These are phyloP conservation scores for Diaporthe aspalathi DNA, from an alignment of 2,329 filamentous ascomycete genomes.

Conservation along the genomic window DNA sequence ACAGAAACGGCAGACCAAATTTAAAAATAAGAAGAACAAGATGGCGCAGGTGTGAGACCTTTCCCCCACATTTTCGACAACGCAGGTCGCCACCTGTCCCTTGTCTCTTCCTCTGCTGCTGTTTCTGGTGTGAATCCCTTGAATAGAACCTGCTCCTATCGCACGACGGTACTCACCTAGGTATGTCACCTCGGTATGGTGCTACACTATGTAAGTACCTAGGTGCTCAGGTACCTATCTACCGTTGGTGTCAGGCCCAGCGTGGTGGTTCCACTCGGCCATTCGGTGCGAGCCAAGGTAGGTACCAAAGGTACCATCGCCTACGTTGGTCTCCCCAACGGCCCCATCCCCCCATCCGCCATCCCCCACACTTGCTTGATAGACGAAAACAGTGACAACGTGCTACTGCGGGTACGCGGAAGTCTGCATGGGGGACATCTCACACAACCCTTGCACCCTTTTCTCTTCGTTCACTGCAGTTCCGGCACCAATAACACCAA, in stretches of 20 bases:
- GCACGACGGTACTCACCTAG: too few relatives aligned
- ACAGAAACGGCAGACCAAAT: neutral
- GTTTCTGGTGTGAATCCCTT: constrained; percentile 15
- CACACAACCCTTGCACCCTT: constrained; percentile 2
- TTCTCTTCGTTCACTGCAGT: neutral
- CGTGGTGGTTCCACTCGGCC: constrained; percentile 24
- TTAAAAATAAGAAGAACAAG: too few relatives aligned
- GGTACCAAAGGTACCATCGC: neutral
- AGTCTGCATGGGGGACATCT: neutral
- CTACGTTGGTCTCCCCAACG: too few relatives aligned
- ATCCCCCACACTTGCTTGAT: constrained; percentile 6
- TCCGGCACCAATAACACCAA: constrained; percentile 25
- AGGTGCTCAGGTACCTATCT: too few relatives aligned
- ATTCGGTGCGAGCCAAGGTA: neutral
- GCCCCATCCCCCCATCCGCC: neutral
- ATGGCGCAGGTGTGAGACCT: constrained; percentile 7
- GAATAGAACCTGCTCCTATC: constrained; percentile 25
- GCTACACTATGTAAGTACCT: too few relatives aligned
- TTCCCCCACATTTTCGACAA: constrained; percentile 14
- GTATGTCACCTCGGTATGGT: too few relatives aligned
- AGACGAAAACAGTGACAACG: constrained; percentile 24
- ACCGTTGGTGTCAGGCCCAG: too few relatives aligned
- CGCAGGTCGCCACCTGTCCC: constrained; percentile 8
- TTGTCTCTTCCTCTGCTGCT: constrained; percentile 14
- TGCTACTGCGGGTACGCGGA: neutral